These are phyloP conservation scores for Theobroma grandiflorum DNA, from an alignment of 441 rosid species.

Conservation along the genomic window DNA sequence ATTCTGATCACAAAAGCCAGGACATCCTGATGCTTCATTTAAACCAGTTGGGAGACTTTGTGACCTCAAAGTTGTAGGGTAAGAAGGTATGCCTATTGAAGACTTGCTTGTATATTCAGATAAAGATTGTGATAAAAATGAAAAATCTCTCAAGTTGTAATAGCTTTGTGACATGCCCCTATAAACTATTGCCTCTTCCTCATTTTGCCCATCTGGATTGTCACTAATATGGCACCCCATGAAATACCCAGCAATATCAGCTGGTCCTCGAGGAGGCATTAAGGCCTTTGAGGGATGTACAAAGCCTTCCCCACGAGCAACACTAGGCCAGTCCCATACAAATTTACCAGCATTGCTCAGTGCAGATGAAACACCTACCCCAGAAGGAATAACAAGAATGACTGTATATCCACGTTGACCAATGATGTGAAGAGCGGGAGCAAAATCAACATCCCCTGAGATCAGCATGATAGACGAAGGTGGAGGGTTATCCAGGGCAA, in stretches of 20 bases:
- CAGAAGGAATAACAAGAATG: constrained; percentile 87
- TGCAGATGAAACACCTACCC: constrained; percentile 86
- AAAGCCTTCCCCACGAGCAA: constrained; percentile 98
- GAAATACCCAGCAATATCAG: constrained; percentile 54
- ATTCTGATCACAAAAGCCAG: constrained; percentile 56
- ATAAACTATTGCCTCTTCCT: constrained; percentile 80
- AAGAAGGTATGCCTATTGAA: constrained; percentile 43
- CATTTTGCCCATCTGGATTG: constrained; percentile 56
- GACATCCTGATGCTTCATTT: constrained; percentile 55
- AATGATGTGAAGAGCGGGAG: constrained; percentile 93
- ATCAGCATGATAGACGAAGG: constrained; percentile 89
- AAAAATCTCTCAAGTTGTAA: constrained; percentile 66
- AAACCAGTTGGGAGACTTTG: constrained; percentile 64
- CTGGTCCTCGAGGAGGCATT: constrained; percentile 51
- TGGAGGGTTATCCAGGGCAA: constrained; percentile 88
- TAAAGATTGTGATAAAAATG: constrained; percentile 60
- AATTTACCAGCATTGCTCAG: constrained; percentile 87
- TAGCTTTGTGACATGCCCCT: constrained; percentile 66
- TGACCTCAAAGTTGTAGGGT: constrained; percentile 53
- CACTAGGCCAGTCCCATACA: constrained; percentile 99
- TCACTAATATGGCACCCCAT: constrained; percentile 58
- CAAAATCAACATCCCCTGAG: constrained; percentile 96
- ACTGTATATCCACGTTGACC: constrained; percentile 94
- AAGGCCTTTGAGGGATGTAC: constrained; percentile 55
- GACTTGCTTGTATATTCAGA: constrained; percentile 53